Evolutionary conservation across 1,139 yeast species (phyloP).

Genomic region (Candida tropicalis): DNA sequence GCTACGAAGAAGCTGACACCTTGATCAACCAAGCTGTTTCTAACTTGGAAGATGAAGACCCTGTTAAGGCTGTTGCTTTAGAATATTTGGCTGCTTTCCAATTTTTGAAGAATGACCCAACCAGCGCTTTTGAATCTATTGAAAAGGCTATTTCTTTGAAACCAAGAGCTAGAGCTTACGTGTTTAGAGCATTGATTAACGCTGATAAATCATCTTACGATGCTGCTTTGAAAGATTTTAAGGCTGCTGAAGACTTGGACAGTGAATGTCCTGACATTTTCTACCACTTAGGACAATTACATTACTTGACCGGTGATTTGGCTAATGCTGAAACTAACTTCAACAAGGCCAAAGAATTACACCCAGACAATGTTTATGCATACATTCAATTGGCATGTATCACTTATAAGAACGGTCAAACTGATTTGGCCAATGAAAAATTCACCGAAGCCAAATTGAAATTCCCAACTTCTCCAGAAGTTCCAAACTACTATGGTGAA

Average conservation of each 20-base stretch:
- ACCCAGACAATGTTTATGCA: slow-evolving; percentile 78
- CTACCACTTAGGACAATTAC: slow-evolving; percentile 94
- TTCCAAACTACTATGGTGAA: slow-evolving; percentile 95
- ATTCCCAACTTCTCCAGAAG: slow-evolving; percentile 88
- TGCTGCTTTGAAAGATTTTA: slow-evolving; percentile 71
- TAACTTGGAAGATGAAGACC: slow-evolving; percentile 44
- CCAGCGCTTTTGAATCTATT: slow-evolving; percentile 60
- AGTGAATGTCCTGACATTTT: slow-evolving; percentile 79
- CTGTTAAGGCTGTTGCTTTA: slow-evolving; percentile 63
- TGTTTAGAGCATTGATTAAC: slow-evolving; percentile 79
- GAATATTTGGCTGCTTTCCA: slow-evolving; percentile 84
- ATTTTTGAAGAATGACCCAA: slow-evolving; percentile 77
- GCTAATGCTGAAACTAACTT: slow-evolving; percentile 75
- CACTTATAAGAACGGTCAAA: slow-evolving; percentile 78
- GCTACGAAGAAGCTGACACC: slow-evolving; percentile 75
- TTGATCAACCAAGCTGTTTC: slow-evolving; percentile 68
- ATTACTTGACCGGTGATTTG: slow-evolving; percentile 78
- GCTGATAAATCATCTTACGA: slow-evolving; percentile 75
- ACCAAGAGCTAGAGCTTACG: slow-evolving; percentile 83
- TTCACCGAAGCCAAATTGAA: slow-evolving; percentile 74
- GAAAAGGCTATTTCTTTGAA: slow-evolving; percentile 63
- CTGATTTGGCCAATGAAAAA: slow-evolving; percentile 60
- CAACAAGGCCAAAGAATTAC: slow-evolving; percentile 71
- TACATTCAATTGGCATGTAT: slow-evolving; percentile 93
- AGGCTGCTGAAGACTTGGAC: slow-evolving; percentile 69